Conservation (phyloP, 2,329 filamentous ascomycete species). For the Endothia cerciana region DNA sequence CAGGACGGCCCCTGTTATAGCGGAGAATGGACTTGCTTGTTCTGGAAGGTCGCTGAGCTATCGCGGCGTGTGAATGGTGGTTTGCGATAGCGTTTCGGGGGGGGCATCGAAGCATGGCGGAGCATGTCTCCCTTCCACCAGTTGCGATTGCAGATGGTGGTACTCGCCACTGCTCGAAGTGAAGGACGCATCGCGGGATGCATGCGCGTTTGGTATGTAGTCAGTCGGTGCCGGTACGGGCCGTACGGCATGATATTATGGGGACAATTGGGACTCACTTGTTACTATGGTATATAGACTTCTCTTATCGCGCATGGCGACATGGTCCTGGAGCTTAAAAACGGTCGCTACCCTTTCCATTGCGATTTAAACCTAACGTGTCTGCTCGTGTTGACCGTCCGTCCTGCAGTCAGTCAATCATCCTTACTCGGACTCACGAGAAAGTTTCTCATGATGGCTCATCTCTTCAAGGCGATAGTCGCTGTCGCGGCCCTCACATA, state of each 20-base stretch:
- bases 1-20: neutral
- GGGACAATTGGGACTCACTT: neutral
- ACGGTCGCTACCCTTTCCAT: neutral
- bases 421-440: neutral
- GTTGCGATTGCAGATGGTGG: neutral
- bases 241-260: constrained; percentile 4
- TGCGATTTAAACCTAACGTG: neutral
- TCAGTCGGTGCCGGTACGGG: constrained; percentile 5
- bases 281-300: neutral
- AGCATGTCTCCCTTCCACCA: neutral
- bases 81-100: neutral
- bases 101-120: neutral
- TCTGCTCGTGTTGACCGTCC: neutral
- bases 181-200: neutral
- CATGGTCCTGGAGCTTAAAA: neutral
- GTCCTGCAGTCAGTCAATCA: neutral
- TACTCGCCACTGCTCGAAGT: neutral
- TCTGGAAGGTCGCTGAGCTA: constrained; percentile 7
- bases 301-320: neutral
- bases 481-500: neutral
- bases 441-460: constrained; percentile 2
- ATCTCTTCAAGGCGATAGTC: constrained; percentile 1
- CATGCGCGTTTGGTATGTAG: neutral
- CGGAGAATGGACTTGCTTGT: neutral
- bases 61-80: neutral